Evolutionary conservation across 306 rosid genomes (phyloP), one percentile per base, ranked within the genome.

Genomic region (Ziziphus jujuba): DNA sequence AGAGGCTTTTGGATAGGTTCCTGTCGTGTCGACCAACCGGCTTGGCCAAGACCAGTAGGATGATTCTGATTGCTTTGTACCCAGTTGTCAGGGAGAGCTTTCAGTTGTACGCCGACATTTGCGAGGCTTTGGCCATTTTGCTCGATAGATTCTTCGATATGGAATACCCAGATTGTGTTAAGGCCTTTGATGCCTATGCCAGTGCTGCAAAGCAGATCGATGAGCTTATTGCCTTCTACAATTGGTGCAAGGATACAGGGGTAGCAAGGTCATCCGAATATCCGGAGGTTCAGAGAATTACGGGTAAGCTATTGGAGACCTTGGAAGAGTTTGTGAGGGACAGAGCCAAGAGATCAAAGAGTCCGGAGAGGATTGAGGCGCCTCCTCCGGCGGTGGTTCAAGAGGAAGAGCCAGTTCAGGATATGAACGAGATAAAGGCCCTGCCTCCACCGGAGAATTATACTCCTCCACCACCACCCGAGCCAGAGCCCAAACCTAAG

Each of bases 301-400:
- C 97, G 51, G 69, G 90, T n/a, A 93, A 93, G 80, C 70, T 93
- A 44, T 73, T 93, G 65, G 99, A 90, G 77, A 93, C 99, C 2
- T 62, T 93, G 73, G 99, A 93, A 83, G 99, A 93, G 86, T 93
- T 93, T 70, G 90, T 90, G 70, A 86, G 96, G 83, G 99, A 93
- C 66, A 81, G 96, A 67, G 88, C 89, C 5, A 93, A 93, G 87
- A 85, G 71, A 75, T 87, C 92, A 0, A 90, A 86, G 70, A 93
- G 97, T 77, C 99, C 99, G 0, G 96, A 88, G 77, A 80, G 83
- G 84, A 85, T 55, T 61, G 89, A 74, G 82, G 91, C 81, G 83
- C 81, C 78, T 53, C 87, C 88, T 0, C 70, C 63, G 1, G 80
- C 78, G 0, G 82, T 72, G 17, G 77, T 66, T 33, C 74, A 69